Evolutionary conservation across 768 basidiomycete species (phyloP), one percentile per base, ranked within the genome.

Genomic region (Lactarius akahatsu): DNA sequence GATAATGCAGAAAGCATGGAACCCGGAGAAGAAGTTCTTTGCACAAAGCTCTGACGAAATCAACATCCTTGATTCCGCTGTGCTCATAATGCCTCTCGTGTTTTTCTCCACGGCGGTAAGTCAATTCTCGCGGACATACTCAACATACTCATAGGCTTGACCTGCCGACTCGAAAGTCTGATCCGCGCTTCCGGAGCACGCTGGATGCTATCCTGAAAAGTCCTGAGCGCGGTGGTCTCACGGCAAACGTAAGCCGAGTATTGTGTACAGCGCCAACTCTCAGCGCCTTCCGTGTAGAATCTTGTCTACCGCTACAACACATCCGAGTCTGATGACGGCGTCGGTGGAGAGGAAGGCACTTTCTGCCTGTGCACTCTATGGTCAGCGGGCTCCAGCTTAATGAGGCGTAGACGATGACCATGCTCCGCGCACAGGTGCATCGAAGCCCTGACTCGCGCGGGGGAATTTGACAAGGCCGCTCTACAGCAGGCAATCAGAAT

Each of bases 331-430:
- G 89, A 91, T 64, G 96, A 98, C 71, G 96, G 96, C 8, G 94
- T 98, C 15, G 96, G 96, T 1, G 95, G 96, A 1, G 93, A 96
- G 69, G 96, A 97, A 77, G 96, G 96, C 2, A 95, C 92, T 0
- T 97, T 98, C 78, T 93, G 92, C 67, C 79, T 98, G 57, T 95
- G 93, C 72, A 92, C 91, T 0, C 75, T 93, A 8, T 93, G 90
- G 91, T 90, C 60, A 7, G 62, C 57, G 45, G 10, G 15, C 52
- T 23, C 30, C 11, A 9, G 6, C 34, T 61, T 20, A 18, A 2
- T 16, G 18, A 28, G 6, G 41, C n/a, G 16, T 38, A 23, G 32
- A 8, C 34, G 13, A 55, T 59, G 18, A 60, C 7, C n/a, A 38
- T 15, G n/a, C 30, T 63, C 16, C 41, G 30, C 30, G 71, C 36